Conservation (phyloP, 73 alveolate genomes). For the Paramecium sexaurelia region DNA sequence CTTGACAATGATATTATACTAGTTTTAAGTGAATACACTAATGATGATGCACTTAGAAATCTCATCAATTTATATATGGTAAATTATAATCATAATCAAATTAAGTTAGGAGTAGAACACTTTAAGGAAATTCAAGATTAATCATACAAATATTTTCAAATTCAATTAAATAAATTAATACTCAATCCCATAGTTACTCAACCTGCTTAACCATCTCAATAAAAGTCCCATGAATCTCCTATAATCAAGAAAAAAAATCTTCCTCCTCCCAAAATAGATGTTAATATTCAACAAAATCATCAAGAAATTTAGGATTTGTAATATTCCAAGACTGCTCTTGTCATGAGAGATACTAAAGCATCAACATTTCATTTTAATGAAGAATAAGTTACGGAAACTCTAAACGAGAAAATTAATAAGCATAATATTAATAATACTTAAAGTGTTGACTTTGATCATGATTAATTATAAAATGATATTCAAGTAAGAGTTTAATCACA, state of each 20-base stretch:
- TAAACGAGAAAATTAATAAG: not conserved
- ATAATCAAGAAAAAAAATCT: not conserved
- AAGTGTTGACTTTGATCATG: not conserved
- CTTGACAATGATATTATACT: not conserved
- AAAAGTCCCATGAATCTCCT: not conserved
- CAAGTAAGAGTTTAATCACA: not conserved
- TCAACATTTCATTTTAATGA: not conserved
- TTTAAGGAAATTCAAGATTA: not conserved
- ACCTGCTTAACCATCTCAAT: not conserved
- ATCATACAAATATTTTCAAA: not conserved
- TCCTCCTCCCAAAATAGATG: not conserved
- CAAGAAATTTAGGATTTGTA: not conserved
- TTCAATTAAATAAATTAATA: not conserved
- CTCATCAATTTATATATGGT: conserved; percentile 1
- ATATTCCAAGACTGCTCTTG: not conserved
- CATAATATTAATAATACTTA: not conserved
- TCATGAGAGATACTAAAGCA: not conserved
- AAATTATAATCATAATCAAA: not conserved
- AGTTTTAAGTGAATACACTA: conserved; percentile 4
- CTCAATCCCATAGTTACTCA: not conserved
- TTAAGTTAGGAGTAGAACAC: not conserved
- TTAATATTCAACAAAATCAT: not conserved
- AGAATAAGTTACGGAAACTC: not conserved
- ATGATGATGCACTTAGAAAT: not conserved
- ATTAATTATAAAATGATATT: not conserved